Conservation (phyloP, 2,329 filamentous ascomycete species). For the Exophiala bonariae region DNA sequence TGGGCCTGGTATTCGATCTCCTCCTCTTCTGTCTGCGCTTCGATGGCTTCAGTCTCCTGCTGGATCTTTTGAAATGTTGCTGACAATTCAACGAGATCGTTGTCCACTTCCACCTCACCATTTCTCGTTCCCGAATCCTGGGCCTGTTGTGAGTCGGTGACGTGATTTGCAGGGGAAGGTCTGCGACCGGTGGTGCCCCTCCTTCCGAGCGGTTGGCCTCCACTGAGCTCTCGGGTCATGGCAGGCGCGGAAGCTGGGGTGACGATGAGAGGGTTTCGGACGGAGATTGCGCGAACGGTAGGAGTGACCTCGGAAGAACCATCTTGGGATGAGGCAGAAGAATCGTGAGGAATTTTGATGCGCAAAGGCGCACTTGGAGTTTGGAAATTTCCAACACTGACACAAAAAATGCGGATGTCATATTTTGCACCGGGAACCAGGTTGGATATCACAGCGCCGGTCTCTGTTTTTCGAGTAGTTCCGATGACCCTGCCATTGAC, state of each 20-base stretch:
- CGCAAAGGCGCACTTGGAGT: slow-evolving; percentile 84
- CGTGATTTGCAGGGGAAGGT: slow-evolving; percentile 64
- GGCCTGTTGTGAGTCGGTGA: slow-evolving; percentile 39
- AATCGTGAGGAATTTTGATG: slow-evolving; percentile 62
- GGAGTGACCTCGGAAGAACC: slow-evolving; percentile 36
- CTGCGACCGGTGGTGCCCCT: slow-evolving; percentile 72
- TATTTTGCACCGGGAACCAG: slow-evolving; percentile 86
- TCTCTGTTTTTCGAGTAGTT: slow-evolving; percentile 77
- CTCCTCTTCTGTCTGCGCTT: slow-evolving; percentile 66
- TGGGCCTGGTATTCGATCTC: slow-evolving; percentile 68
- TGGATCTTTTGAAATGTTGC: slow-evolving; percentile 77
- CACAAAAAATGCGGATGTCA: slow-evolving; percentile 87
- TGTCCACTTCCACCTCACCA: slow-evolving; percentile 56
- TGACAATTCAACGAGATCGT: slow-evolving; percentile 75
- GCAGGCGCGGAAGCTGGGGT: slow-evolving; percentile 61
- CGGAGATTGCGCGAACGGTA: slow-evolving; percentile 55
- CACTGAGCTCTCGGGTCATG: slow-evolving; percentile 66
- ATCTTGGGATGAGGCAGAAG: slow-evolving; percentile 41
- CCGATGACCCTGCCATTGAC: slow-evolving; percentile 89
- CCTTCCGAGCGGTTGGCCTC: slow-evolving; percentile 53
- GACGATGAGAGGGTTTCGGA: slow-evolving; percentile 53
- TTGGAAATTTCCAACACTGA: slow-evolving; percentile 89
- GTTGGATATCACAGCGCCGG: slow-evolving; percentile 86
- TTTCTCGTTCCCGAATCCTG: slow-evolving; percentile 21
- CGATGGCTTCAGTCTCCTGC: slow-evolving; percentile 78